A percentile compares a stretch with the other conserved stretches of the same genome.
These are phyloP conservation scores for Ophiostoma australiae DNA, from an alignment of 2,329 filamentous ascomycete species.

Conservation along the genomic window DNA sequence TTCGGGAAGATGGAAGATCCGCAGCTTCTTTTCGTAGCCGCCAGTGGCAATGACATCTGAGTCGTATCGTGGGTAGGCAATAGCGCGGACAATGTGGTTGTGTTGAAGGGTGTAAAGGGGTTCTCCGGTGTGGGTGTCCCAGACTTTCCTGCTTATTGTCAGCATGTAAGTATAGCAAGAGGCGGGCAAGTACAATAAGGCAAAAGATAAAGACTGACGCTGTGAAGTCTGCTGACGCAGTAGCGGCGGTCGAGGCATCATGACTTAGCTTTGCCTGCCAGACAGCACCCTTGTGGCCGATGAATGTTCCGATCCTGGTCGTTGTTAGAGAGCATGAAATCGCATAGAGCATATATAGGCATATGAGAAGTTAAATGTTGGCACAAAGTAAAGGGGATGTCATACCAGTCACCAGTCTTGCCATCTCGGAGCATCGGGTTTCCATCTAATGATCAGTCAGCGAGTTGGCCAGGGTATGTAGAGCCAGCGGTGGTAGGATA, in stretches of 20 bases:
- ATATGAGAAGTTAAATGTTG: not conserved
- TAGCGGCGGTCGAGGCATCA: slow-evolving; percentile 82
- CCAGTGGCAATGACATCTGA: slow-evolving; percentile 86
- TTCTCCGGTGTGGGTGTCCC: slow-evolving; percentile 94
- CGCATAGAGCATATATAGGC: not conserved
- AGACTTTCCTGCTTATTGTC: slow-evolving; percentile 65
- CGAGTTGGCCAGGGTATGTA: slow-evolving; percentile 22
- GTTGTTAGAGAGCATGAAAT: slow-evolving; percentile 44
- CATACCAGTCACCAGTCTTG: slow-evolving; percentile 84
- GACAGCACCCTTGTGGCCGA: slow-evolving; percentile 96
- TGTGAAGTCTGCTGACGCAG: slow-evolving; percentile 92
- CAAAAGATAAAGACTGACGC: slow-evolving; percentile 54
- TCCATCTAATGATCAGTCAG: slow-evolving; percentile 59
- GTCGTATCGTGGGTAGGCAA: slow-evolving; percentile 80
- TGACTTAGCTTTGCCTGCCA: slow-evolving; percentile 92
- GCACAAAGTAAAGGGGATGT: slow-evolving; percentile 26
- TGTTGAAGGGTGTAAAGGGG: slow-evolving; percentile 82
- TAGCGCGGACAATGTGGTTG: slow-evolving; percentile 88
- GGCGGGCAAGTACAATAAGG: not conserved
- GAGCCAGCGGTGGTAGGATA: not conserved
- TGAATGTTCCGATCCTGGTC: slow-evolving; percentile 92
- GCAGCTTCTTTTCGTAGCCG: slow-evolving; percentile 92
- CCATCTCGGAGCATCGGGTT: slow-evolving; percentile 98
- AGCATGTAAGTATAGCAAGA: slow-evolving; percentile 1
- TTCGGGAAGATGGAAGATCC: slow-evolving; percentile 80